Percentiles rank a stretch among this genome's conserved stretches.
phyloP scores from a whole-genome alignment of 495 filamentous ascomycete species.

The Penicillium alfredii region DNA sequence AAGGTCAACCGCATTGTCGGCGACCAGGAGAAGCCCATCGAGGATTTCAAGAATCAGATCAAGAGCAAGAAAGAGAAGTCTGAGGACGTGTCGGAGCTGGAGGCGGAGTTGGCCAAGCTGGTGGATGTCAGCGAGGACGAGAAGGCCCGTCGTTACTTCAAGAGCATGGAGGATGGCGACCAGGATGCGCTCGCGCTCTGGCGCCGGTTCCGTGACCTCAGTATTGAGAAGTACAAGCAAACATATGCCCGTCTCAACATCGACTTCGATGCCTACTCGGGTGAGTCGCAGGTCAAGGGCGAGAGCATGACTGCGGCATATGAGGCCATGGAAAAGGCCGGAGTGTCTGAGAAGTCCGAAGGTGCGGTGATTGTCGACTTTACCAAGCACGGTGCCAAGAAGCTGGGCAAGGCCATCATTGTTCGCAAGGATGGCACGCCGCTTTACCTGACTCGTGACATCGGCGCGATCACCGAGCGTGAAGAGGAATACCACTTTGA shows the following conservation, averaged over 20 bases:
- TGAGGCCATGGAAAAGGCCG: constrained; percentile 59
- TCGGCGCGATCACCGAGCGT: constrained; percentile 60
- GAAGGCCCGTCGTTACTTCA: constrained; percentile 76
- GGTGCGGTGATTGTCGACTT: constrained; percentile 89
- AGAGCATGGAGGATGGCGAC: constrained; percentile 81
- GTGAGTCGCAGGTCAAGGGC: constrained; percentile 84
- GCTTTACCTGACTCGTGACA: constrained; percentile 67
- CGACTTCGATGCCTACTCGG: constrained; percentile 86
- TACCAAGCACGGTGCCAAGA: constrained; percentile 62
- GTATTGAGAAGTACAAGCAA: constrained; percentile 76
- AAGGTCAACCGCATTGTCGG: constrained; percentile 53
- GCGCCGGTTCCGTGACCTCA: constrained; percentile 83
- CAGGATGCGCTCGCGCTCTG: constrained; percentile 70
- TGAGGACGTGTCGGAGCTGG: constrained; percentile 40
- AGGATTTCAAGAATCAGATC: constrained; percentile 49
- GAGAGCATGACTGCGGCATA: constrained; percentile 69
- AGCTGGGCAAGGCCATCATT: constrained; percentile 63
- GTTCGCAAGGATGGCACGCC: constrained; percentile 63
- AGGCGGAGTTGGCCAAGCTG: constrained; percentile 46
- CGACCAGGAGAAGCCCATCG: constrained; percentile 50
- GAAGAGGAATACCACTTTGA: constrained; percentile 61
- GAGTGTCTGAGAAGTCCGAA: constrained; percentile 73
- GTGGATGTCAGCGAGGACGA: constrained; percentile 56
- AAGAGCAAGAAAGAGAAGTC: constrained; percentile 47
- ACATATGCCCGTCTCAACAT: constrained; percentile 87